A percentile compares a stretch with the other conserved stretches of the same genome.
Conservation (phyloP, 805 yeast genomes). For the Lipomyces yamadae region DNA sequence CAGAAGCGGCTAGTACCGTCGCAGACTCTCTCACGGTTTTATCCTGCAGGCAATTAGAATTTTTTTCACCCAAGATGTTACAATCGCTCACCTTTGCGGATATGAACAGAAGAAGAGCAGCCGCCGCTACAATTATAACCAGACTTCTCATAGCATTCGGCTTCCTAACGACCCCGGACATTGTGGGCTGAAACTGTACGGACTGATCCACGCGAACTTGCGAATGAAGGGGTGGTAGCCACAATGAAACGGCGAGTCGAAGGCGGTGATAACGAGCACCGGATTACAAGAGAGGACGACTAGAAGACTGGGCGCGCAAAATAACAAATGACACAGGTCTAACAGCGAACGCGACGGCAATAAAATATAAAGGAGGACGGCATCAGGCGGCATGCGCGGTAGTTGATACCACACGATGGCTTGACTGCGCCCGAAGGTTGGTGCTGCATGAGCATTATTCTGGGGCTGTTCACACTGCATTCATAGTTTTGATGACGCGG, state of each 20-base stretch:
- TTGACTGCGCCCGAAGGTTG: background rate
- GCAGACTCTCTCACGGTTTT: background rate
- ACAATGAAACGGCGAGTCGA: background rate
- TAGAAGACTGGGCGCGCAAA: background rate
- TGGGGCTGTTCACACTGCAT: background rate
- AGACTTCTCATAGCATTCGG: background rate
- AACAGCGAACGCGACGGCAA: background rate
- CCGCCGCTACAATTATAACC: background rate
- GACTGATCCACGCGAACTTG: background rate
- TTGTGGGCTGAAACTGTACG: background rate
- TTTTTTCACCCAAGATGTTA: background rate
- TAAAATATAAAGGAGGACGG: background rate
- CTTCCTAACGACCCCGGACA: background rate
- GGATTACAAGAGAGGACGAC: background rate
- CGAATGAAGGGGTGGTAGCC: background rate
- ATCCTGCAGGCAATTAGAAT: constrained; percentile 3
- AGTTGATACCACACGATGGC: too few species aligned
- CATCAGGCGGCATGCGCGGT: background rate
- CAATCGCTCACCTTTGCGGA: background rate
- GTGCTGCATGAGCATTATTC: background rate
- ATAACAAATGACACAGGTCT: background rate
- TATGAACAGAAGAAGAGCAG: background rate
- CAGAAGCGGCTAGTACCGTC: background rate
- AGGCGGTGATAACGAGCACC: background rate
- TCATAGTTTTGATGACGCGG: background rate